phyloP scores from a whole-genome alignment of 768 basidiomycete genomes.

The Trametes cingulata region DNA sequence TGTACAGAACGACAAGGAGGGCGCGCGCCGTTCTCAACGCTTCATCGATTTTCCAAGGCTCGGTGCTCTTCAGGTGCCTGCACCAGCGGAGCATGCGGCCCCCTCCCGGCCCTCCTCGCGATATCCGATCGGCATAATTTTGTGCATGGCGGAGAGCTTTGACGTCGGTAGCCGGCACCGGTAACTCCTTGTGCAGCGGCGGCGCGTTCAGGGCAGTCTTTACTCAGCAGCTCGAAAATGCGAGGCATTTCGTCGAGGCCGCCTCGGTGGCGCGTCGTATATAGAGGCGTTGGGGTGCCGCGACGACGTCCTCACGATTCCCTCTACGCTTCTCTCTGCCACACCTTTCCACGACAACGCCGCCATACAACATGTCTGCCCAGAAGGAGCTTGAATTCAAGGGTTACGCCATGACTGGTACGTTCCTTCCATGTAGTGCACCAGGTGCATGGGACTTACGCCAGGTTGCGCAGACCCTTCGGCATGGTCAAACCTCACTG shows the following conservation, averaged over 20 bases:
- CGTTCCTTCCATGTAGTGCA: neutral
- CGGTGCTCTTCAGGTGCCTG: neutral
- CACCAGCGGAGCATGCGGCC: neutral
- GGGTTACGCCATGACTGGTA: slow-evolving; percentile 31
- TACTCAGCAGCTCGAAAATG: slow-evolving; percentile 11
- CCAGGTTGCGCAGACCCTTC: slow-evolving; percentile 21
- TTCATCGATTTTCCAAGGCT: slow-evolving; percentile 1
- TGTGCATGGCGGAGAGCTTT: neutral
- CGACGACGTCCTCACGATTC: neutral
- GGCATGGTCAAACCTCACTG: slow-evolving; percentile 43
- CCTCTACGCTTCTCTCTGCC: neutral
- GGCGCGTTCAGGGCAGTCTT: neutral
- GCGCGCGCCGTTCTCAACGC: neutral
- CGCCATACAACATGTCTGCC: slow-evolving; percentile 12
- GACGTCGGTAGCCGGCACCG: slow-evolving; percentile 3
- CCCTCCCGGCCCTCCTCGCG: neutral
- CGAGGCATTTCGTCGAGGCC: neutral
- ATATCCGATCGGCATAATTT: slow-evolving; percentile 1
- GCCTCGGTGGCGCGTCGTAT: neutral
- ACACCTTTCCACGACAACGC: neutral
- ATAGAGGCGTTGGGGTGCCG: neutral
- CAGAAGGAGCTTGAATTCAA: slow-evolving; percentile 27
- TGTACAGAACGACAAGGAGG: neutral
- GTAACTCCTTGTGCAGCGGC: neutral
- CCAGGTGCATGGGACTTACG: no score